Conservation (phyloP, 2,329 filamentous ascomycete genomes). For the Plenodomus biglobosus region DNA sequence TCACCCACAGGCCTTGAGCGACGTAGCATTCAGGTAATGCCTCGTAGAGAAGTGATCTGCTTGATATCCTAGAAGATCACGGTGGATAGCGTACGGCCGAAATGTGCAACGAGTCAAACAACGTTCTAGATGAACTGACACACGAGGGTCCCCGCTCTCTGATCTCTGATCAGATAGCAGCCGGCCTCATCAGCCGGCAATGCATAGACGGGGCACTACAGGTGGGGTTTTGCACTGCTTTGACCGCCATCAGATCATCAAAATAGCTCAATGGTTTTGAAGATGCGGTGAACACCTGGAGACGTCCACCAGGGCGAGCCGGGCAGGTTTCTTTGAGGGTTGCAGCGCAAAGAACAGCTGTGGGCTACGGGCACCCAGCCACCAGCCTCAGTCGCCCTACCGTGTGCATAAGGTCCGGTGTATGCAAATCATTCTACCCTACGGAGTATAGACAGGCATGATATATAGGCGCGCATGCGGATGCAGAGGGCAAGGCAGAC, state of each 20-base stretch:
- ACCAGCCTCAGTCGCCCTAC: slow-evolving; percentile 5
- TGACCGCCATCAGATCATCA: not conserved
- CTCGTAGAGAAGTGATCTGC: slow-evolving; percentile 14
- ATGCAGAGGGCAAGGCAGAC: slow-evolving; percentile 12
- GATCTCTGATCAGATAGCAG: slow-evolving; percentile 8
- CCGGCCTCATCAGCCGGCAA: slow-evolving; percentile 1
- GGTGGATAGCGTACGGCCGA: slow-evolving; percentile 18
- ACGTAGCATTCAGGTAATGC: no score
- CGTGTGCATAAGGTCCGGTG: slow-evolving; percentile 18
- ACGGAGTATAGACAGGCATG: slow-evolving; percentile 10
- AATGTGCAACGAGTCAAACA: slow-evolving; percentile 25
- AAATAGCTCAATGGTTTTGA: slow-evolving; percentile 2
- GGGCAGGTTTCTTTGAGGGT: slow-evolving; percentile 7
- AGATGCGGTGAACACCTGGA: slow-evolving; percentile 2
- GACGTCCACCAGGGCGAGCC: not conserved
- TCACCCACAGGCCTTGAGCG: slow-evolving; percentile 3
- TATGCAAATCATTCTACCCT: slow-evolving; percentile 16
- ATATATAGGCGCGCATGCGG: slow-evolving; percentile 13
- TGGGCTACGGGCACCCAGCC: no score
- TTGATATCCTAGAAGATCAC: slow-evolving; percentile 10
- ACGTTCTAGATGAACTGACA: slow-evolving; percentile 24
- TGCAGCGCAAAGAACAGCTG: not conserved
- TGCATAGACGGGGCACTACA: not conserved
- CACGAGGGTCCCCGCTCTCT: slow-evolving; percentile 13
- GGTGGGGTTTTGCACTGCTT: slow-evolving; percentile 7